Conservation (phyloP, 208 protist species). For the Acanthamoeba royreba region DNA sequence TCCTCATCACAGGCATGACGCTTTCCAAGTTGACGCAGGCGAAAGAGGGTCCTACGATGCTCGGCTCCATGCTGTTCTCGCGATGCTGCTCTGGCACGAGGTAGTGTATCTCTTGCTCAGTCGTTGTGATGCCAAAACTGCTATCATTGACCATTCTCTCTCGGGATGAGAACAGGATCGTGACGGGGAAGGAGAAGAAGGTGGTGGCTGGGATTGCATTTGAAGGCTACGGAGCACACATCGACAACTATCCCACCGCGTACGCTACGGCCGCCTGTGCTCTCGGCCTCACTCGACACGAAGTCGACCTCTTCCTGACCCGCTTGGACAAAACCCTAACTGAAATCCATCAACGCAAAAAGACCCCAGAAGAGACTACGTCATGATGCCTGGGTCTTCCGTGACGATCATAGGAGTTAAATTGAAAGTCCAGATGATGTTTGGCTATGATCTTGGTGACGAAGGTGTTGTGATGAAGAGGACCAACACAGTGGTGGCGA, state of each 20-base stretch:
- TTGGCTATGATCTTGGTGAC: too few relatives aligned
- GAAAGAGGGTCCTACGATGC: not conserved
- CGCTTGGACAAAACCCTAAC: not conserved
- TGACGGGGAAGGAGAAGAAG: not conserved
- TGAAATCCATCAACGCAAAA: too few relatives aligned
- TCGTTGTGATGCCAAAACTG: not conserved
- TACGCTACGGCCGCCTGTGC: constrained; percentile 21
- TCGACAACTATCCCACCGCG: not conserved
- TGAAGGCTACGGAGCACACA: not conserved
- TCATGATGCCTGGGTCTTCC: too few relatives aligned
- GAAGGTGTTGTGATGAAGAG: too few relatives aligned
- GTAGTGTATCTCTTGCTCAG: not conserved
- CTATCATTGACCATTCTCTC: not conserved
- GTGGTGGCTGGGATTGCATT: constrained; percentile 5
- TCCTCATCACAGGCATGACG: not conserved
- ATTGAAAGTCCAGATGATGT: too few relatives aligned
- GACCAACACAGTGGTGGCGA: too few relatives aligned
- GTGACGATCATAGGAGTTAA: too few relatives aligned
- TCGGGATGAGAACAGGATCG: not conserved
- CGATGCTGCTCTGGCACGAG: constrained; percentile 28
- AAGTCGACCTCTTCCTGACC: constrained; percentile 21
- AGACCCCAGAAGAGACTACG: too few relatives aligned
- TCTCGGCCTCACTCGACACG: not conserved
- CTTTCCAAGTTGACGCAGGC: not conserved
- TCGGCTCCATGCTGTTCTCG: constrained; percentile 45